These are phyloP conservation scores for Coemansia sp. DNA, from an alignment of 192 early-diverging fungal genomes.

Conservation along the genomic window DNA sequence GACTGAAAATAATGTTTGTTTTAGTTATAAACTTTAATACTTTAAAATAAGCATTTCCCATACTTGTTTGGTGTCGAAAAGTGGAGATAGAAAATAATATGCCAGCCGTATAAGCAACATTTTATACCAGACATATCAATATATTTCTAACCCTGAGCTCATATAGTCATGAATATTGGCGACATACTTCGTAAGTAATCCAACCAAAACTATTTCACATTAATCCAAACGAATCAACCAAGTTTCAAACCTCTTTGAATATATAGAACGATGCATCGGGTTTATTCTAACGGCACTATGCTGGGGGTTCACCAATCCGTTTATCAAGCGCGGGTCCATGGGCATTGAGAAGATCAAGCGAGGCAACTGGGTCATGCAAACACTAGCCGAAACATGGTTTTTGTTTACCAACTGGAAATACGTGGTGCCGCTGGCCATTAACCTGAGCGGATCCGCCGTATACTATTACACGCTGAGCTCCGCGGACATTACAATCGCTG, in stretches of 20 bases:
- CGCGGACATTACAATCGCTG: conserved; percentile 82
- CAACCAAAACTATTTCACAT: no score
- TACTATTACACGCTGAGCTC: conserved; percentile 90
- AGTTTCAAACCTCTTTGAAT: not conserved
- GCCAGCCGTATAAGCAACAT: no score
- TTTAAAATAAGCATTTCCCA: no score
- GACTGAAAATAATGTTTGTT: no score
- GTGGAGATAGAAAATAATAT: no score
- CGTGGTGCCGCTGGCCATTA: conserved; percentile 80
- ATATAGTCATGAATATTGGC: not conserved
- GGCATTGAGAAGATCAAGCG: conserved; percentile 76
- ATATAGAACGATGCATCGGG: conserved; percentile 45
- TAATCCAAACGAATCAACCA: no score
- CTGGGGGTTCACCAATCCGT: conserved; percentile 97
- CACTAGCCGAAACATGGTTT: conserved; percentile 66
- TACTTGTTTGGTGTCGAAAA: no score
- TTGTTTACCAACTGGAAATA: conserved; percentile 89
- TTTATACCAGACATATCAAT: no score
- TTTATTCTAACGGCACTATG: conserved; percentile 74
- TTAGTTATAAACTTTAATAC: no score
- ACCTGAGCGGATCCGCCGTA: conserved; percentile 86
- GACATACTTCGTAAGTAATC: not conserved
- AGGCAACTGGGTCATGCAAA: conserved; percentile 58
- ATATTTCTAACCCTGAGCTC: no score
- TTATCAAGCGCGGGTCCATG: conserved; percentile 83